Evolutionary conservation across 495 filamentous ascomycete species (phyloP).

Genomic region (Articulospora tetracladia): DNA sequence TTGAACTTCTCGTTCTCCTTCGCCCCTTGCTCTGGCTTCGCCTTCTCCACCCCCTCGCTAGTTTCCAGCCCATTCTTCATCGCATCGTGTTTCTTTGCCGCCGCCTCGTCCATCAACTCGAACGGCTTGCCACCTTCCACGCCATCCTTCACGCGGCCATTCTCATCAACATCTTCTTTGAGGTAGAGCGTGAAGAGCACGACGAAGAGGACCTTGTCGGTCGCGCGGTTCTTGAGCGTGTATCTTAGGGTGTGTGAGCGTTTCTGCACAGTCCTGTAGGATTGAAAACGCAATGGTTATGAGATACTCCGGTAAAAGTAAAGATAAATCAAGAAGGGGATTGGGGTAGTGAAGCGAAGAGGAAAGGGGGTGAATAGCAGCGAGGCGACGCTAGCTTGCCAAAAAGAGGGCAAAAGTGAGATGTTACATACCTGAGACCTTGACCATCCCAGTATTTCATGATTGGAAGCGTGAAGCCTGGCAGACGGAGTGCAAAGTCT

Average conservation of each 20-base stretch:
- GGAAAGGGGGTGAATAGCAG: not conserved
- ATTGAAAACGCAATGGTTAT: not conserved
- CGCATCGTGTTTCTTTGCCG: slow-evolving; percentile 12
- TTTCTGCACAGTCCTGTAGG: slow-evolving; percentile 24
- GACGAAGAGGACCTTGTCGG: slow-evolving; percentile 69
- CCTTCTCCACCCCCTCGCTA: slow-evolving; percentile 2
- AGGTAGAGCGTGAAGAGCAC: slow-evolving; percentile 72
- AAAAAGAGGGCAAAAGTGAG: slow-evolving; percentile 10
- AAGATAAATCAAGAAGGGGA: not conserved
- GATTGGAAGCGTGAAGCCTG: slow-evolving; percentile 72
- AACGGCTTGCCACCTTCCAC: slow-evolving; percentile 25
- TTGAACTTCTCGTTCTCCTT: slow-evolving; percentile 13
- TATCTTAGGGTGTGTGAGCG: slow-evolving; percentile 76
- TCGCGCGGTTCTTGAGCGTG: slow-evolving; percentile 72
- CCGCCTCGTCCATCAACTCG: slow-evolving; percentile 1
- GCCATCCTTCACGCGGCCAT: slow-evolving; percentile 47
- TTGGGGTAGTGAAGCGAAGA: not conserved
- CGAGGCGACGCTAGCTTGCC: not conserved
- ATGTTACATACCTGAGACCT: slow-evolving; percentile 35
- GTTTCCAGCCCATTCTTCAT: slow-evolving; percentile 9
- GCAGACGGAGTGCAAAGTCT: slow-evolving; percentile 64
- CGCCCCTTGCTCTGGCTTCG: slow-evolving; percentile 1
- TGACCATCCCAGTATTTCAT: slow-evolving; percentile 81
- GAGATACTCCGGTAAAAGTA: not conserved
- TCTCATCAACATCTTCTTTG: slow-evolving; percentile 56